Conservation (phyloP, 352 stramenopile species). For the Phytophthora citricola region DNA sequence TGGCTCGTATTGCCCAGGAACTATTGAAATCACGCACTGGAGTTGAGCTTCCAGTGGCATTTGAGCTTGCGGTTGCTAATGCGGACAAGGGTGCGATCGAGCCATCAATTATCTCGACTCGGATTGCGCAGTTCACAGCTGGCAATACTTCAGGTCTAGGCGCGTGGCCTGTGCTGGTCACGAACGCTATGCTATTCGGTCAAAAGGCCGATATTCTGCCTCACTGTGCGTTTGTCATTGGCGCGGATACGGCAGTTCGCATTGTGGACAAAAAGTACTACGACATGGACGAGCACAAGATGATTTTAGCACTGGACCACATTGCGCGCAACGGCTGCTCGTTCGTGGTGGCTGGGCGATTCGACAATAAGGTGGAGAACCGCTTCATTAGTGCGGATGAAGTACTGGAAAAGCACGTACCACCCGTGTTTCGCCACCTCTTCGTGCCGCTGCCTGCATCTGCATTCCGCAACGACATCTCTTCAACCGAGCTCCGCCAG, state of each 20-base stretch:
- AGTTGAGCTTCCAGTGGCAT: conserved; percentile 53
- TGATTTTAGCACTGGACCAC: conserved; percentile 75
- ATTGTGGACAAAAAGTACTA: conserved; percentile 94
- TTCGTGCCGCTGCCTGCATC: conserved; percentile 80
- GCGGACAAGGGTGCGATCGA: conserved; percentile 80
- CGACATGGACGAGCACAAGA: conserved; percentile 68
- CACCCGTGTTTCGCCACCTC: conserved; percentile 54
- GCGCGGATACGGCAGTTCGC: conserved; percentile 88
- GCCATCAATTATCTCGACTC: conserved; percentile 40
- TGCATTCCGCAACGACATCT: conserved; percentile 88
- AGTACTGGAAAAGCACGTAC: conserved; percentile 54
- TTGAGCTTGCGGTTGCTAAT: conserved; percentile 82
- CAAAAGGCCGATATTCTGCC: conserved; percentile 85
- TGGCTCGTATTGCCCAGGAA: conserved; percentile 56
- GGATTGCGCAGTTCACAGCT: conserved; percentile 61
- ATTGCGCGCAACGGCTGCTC: conserved; percentile 70
- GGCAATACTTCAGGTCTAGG: conserved; percentile 25
- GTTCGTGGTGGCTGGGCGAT: conserved; percentile 90
- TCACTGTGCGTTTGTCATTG: conserved; percentile 86
- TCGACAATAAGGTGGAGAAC: conserved; percentile 58
- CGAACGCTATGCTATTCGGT: conserved; percentile 79
- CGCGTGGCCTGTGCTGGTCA: conserved; percentile 76
- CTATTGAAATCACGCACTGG: conserved; percentile 41
- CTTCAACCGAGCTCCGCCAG: conserved; percentile 81
- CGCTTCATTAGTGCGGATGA: conserved; percentile 68